Evolutionary conservation across 768 basidiomycete species (phyloP), one percentile per base, ranked within the genome.

Genomic region (Kwoniella botswanensis): DNA sequence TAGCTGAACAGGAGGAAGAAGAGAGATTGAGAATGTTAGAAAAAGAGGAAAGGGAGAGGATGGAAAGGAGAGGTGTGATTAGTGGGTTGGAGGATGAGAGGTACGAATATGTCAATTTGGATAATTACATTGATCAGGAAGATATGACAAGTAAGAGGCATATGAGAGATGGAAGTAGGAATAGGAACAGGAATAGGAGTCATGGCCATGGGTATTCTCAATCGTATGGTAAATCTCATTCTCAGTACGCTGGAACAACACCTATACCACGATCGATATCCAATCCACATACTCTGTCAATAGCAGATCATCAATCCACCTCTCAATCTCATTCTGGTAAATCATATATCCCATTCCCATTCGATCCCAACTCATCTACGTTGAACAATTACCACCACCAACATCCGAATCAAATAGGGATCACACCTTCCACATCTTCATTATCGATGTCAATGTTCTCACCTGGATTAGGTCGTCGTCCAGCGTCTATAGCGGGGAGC

Each of bases 41-140:
- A 56, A 74, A 69, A 53, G 76, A 80, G n/a, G 89, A 88, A 88
- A 87, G 62, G 85, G 89, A 70, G 84, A 83, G 4, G 85, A 87
- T 72, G 85, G 85, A 65, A 57, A 44, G 59, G 58, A 66, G 52
- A 22, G 84, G 87, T 15, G 64, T 60, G 58, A n/a, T 55, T 35
- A 64, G 59, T 60, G 65, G 24, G 24, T 55, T 70, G 60, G 66
- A 68, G 11, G 63, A 64, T 4, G 70, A 74, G 29, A 46, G 35
- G 42, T 43, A 55, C 17, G 73, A 64, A 53, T 21, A 29, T n/a
- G 46, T 61, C 9, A 50, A n/a, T 41, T 5, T 17, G 29, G 29
- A 46, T 46, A 46, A 65, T 17, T 44, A 26, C 18, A 21, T 9
- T 21, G 10, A 59, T 35, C 35, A 18, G 13, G 18, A 18, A 9